Conservation (phyloP, 345 rosid species). For the Rhodomyrtus tomentosa region DNA sequence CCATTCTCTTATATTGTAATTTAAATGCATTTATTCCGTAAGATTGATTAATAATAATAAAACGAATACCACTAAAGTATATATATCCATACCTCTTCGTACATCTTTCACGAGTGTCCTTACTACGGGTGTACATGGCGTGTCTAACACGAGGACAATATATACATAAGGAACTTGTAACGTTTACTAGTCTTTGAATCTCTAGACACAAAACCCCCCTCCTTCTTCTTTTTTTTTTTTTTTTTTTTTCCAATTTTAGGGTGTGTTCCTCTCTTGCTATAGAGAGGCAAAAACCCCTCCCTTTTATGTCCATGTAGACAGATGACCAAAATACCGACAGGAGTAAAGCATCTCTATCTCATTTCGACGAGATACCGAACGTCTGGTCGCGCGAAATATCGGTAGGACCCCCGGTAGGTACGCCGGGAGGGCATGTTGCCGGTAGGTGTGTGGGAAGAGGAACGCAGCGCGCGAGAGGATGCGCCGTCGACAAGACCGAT, state of each 20-base stretch:
- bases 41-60: too few species aligned
- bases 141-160: not conserved
- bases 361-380: not conserved
- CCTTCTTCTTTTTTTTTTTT: too few species aligned
- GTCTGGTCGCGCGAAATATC: not conserved
- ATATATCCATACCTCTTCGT: not conserved
- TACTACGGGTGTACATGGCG: fast-evolving
- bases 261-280: not conserved
- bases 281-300: not conserved
- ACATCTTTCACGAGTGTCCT: not conserved
- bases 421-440: not conserved
- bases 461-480: not conserved
- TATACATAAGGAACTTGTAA: not conserved
- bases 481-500: not conserved
- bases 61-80: not conserved
- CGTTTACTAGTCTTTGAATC: not conserved
- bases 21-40: not conserved
- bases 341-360: not conserved
- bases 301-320: not conserved
- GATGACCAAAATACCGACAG: not conserved
- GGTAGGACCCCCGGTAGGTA: not conserved
- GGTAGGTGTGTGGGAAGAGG: not conserved
- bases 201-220: not conserved
- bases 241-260: not conserved
- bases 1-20: not conserved